Percentiles rank a stretch among this genome's conserved stretches.
Evolutionary conservation across 2,329 filamentous ascomycete species (phyloP).

Genomic region (Aspergillus niger): DNA sequence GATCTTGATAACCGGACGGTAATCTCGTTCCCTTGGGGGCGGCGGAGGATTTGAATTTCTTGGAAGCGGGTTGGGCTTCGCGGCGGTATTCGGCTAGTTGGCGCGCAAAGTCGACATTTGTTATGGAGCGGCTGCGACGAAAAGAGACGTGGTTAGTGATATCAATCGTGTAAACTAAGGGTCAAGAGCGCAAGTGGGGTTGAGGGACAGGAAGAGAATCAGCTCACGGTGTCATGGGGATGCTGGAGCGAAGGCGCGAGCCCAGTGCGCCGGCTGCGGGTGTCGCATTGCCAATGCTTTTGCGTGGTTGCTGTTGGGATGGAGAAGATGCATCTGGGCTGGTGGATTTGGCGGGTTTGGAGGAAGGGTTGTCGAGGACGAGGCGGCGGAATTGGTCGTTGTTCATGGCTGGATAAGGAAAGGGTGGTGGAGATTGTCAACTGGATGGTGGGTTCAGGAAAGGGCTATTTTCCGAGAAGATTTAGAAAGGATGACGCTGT

Average conservation of each 20-base stretch:
- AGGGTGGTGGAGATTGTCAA: not conserved
- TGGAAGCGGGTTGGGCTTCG: slow-evolving; percentile 58
- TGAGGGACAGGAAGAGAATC: too few species aligned
- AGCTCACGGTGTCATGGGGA: slow-evolving; percentile 90
- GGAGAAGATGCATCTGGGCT: slow-evolving; percentile 13
- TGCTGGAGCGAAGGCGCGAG: slow-evolving; percentile 75
- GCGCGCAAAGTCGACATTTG: slow-evolving; percentile 72
- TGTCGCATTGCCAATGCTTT: slow-evolving; percentile 48
- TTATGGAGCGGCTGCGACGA: slow-evolving; percentile 63
- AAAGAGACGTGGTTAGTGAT: slow-evolving; percentile 8
- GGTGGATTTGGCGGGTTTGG: slow-evolving; percentile 19
- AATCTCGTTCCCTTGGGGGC: slow-evolving; percentile 82
- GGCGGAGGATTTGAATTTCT: slow-evolving; percentile 72
- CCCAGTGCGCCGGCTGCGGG: slow-evolving; percentile 62
- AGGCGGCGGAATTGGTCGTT: slow-evolving; percentile 92
- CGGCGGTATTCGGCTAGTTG: slow-evolving; percentile 77
- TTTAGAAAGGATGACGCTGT: too few species aligned
- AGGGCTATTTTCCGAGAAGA: too few species aligned
- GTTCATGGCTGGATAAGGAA: slow-evolving; percentile 69
- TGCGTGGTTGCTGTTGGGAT: slow-evolving; percentile 22
- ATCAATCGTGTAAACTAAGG: slow-evolving; percentile 7
- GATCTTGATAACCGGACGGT: slow-evolving; percentile 79
- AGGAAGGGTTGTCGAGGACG: slow-evolving; percentile 55
- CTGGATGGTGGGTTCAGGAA: too few species aligned
- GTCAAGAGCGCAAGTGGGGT: not conserved